Percentiles rank a stretch among this genome's conserved stretches.
These are phyloP conservation scores for Rhizopus arrhizus DNA, from an alignment of 371 early-diverging fungal genomes.

Conservation along the genomic window DNA sequence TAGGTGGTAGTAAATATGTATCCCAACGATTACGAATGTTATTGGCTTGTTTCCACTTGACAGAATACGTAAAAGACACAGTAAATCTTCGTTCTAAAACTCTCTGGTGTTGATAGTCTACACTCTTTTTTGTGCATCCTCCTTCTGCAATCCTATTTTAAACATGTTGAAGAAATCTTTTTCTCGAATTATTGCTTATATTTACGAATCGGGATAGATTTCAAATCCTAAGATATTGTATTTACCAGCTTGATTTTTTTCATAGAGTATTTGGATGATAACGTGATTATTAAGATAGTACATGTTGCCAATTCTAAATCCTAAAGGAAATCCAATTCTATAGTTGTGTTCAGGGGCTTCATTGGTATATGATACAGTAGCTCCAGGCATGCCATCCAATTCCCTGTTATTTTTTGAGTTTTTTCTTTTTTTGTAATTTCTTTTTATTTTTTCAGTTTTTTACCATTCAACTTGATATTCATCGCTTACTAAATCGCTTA, in stretches of 20 bases:
- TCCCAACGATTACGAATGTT: slow-evolving; percentile 36
- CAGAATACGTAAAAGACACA: slow-evolving; percentile 46
- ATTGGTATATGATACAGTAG: slow-evolving; percentile 54
- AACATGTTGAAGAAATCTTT: background rate
- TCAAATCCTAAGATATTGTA: slow-evolving; percentile 45
- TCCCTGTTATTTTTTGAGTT: slow-evolving; percentile 26
- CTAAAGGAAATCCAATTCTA: slow-evolving; percentile 52
- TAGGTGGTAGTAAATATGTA: slow-evolving; percentile 35
- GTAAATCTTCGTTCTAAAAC: slow-evolving; percentile 31
- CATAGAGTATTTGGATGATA: slow-evolving; percentile 44
- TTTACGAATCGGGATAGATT: slow-evolving; percentile 55
- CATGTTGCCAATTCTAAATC: slow-evolving; percentile 27
- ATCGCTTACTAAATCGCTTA: slow-evolving; percentile 38
- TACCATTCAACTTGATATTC: slow-evolving; percentile 56
- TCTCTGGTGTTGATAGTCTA: slow-evolving; percentile 46
- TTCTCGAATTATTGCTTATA: background rate
- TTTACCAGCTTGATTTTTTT: slow-evolving; percentile 18
- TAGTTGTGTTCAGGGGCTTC: slow-evolving; percentile 48
- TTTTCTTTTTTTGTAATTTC: background rate
- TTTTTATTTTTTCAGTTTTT: background rate
- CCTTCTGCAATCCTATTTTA: slow-evolving; percentile 32
- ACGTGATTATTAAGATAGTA: slow-evolving; percentile 51
- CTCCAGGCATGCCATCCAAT: slow-evolving; percentile 47
- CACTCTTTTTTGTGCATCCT: slow-evolving; percentile 37
- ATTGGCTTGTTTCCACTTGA: slow-evolving; percentile 47